phyloP scores from a whole-genome alignment of 176 grass and related monocot genomes.

The Puya raimondii region DNA sequence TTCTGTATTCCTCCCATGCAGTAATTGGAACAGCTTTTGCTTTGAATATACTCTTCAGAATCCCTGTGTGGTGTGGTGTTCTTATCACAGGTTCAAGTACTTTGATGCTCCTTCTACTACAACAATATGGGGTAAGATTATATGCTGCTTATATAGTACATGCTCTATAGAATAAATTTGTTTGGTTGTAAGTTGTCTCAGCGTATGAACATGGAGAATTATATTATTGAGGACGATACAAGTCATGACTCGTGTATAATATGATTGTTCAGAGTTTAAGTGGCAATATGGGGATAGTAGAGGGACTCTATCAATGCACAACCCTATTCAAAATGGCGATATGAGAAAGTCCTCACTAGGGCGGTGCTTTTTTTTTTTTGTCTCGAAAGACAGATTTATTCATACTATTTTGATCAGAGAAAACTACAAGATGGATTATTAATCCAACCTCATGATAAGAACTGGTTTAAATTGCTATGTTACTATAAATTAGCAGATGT shows the following conservation, averaged over 20 bases:
- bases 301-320: too few species aligned
- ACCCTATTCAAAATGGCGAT: neutral
- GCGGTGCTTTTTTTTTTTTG: neutral
- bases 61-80: constrained; percentile 91
- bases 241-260: neutral
- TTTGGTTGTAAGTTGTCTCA: constrained; percentile 4
- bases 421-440: neutral
- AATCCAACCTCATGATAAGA: neutral
- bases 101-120: constrained; percentile 71
- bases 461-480: neutral
- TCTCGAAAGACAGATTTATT: neutral
- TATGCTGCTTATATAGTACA: constrained; percentile 8
- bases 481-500: neutral
- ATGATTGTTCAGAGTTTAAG: too few species aligned
- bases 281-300: too few species aligned
- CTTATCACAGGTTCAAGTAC: constrained; percentile 92
- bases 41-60: constrained; percentile 89
- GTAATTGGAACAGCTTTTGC: constrained; percentile 99
- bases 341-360: neutral
- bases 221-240: neutral
- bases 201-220: neutral
- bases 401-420: neutral
- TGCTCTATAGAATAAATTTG: neutral
- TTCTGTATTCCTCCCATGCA: constrained; percentile 17
- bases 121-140: constrained; percentile 84